Evolutionary conservation across 2,329 filamentous ascomycete genomes (phyloP), one percentile per base, ranked within the genome.

Genomic region (Trichoderma pleuroti): DNA sequence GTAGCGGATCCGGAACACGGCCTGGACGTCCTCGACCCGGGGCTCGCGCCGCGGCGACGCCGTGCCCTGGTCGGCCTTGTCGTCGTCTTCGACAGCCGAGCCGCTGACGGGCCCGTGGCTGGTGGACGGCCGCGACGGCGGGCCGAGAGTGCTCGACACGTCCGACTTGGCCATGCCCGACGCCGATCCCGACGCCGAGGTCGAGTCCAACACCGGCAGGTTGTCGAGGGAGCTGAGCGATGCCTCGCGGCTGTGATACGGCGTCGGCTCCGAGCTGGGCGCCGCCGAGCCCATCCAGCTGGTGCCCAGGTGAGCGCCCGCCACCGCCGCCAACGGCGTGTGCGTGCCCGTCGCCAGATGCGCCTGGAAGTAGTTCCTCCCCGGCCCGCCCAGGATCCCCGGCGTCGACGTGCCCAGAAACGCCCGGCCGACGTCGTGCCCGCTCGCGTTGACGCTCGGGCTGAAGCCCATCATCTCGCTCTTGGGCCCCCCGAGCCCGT

Each of bases 1-100:
- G 81, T 99, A 99, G 70, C 90, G 90, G 72, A 97, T 94, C 74
- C 94, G 91, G 77, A 97, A 95, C 7, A 98, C 92, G 62, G 97
- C 92, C 80, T 99, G 96, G 67, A 98, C 86, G 77, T 99, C 96
- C 74, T 97, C 93, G 3, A 92, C 87, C 30, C 91, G 88, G 5
- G 90, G 91, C 78, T 97, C 93, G 28, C 90, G 88, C 77, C 91
- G 87, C 5, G 67, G 67, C 14, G 70, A 61, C 16, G 24, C 24
- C 16, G 39, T 56, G 16, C 60, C 60, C 12, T 70, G 56, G 5
- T 42, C 63, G 18, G 42, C 24, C 4, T 5, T 9, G 12, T 56
- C 61, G 16, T 70, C 80, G 4, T 81, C 77, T 18, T 81, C 81
- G 63, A 84, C 78, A 5, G 82, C 81, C 4, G 81, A 81, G 3